Conservation (phyloP, 23 red algal genomes). For the Gracilariopsis chorda region DNA sequence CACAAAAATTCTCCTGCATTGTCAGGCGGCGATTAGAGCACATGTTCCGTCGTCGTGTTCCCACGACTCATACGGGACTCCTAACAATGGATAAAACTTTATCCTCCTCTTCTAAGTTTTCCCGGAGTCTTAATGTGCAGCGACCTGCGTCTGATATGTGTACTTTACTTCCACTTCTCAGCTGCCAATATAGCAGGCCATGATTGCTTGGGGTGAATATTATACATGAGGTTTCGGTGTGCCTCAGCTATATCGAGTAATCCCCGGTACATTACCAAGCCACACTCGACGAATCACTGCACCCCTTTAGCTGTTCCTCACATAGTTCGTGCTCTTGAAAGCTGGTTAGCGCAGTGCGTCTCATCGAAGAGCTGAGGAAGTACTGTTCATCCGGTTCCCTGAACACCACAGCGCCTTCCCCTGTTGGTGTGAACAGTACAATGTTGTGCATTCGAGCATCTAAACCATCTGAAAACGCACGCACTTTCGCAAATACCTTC, state of each 20-base stretch:
- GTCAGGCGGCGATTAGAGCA: no score
- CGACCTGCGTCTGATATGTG: no score
- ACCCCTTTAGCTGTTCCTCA: not conserved
- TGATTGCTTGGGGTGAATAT: slow-evolving; percentile 38
- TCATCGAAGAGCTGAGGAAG: slow-evolving; percentile 34
- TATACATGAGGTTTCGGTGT: slow-evolving; percentile 32
- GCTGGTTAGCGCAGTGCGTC: not conserved
- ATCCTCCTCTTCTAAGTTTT: no score
- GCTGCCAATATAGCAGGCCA: slow-evolving; percentile 31
- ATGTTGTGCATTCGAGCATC: slow-evolving; percentile 45
- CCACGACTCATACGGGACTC: no score
- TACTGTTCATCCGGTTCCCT: not conserved
- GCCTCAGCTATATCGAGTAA: slow-evolving; percentile 2
- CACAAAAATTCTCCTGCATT: no score
- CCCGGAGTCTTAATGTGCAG: no score
- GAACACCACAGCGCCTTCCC: not conserved
- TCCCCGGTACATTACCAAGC: slow-evolving; percentile 38
- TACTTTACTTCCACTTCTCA: no score
- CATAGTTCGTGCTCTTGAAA: slow-evolving; percentile 33
- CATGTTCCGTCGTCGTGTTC: no score
- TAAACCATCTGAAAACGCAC: slow-evolving; percentile 42
- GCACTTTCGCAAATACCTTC: slow-evolving; percentile 20
- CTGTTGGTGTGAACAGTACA: slow-evolving; percentile 39
- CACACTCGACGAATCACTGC: not conserved
- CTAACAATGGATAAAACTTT: no score